phyloP scores from a whole-genome alignment of 2,329 filamentous ascomycete genomes.

The Colletotrichum sp. region DNA sequence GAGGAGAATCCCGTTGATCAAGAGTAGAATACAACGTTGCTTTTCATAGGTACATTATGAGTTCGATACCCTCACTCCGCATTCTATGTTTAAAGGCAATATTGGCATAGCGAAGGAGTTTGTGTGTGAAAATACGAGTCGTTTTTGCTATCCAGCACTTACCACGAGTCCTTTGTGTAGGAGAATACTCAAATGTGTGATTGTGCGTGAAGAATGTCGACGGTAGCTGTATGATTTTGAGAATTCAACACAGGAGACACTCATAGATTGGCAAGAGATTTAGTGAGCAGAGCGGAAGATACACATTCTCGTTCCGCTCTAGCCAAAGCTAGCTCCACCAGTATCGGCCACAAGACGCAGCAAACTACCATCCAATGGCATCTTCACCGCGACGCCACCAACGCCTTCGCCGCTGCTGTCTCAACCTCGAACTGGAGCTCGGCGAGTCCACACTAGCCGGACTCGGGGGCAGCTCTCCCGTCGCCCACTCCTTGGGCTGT shows the following conservation, averaged over 20 bases:
- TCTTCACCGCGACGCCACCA: not conserved
- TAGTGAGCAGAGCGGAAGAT: not conserved
- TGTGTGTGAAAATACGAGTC: conserved; percentile 3
- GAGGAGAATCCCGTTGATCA: not conserved
- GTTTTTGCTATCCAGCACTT: not conserved
- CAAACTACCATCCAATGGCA: not conserved
- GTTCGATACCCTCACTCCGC: conserved; percentile 18
- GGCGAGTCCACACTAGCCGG: conserved; percentile 46
- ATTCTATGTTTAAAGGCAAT: conserved; percentile 20
- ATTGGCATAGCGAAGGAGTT: conserved; percentile 32
- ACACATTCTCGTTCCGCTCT: not conserved
- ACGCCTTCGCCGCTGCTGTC: not conserved
- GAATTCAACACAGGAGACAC: not conserved
- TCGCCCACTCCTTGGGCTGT: conserved; percentile 59
- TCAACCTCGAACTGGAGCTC: not conserved
- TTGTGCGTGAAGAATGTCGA: not conserved
- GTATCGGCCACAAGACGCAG: not conserved
- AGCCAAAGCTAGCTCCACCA: not conserved
- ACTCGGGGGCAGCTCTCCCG: conserved; percentile 64
- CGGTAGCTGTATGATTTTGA: not conserved
- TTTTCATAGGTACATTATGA: not conserved
- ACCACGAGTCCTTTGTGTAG: no score
- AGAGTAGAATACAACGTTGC: not conserved
- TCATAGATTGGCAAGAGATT: not conserved
- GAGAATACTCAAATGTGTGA: not conserved